Evolutionary conservation across 305 asterid genomes (phyloP).

Genomic region (Solanum hybrid): DNA sequence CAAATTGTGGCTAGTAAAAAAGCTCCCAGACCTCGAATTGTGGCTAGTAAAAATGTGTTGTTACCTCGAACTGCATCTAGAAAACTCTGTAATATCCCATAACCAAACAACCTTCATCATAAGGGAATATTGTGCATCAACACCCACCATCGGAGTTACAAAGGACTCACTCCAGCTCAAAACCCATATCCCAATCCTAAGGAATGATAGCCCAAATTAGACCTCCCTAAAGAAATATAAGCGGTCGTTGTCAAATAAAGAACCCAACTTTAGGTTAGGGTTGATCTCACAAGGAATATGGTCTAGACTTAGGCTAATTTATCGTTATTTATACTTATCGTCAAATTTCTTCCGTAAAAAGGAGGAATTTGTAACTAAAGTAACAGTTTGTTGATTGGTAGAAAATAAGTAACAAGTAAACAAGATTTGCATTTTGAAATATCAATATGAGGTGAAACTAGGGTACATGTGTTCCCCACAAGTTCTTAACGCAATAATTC

Average conservation of each 20-base stretch:
- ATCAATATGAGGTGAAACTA: neutral
- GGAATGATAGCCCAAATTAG: neutral
- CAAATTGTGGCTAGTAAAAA: neutral
- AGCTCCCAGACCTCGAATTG: neutral
- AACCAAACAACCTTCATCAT: neutral
- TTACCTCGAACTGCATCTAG: neutral
- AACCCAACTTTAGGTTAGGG: neutral
- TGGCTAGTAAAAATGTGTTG: neutral
- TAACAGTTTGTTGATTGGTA: neutral
- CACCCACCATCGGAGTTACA: neutral
- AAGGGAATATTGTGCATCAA: neutral
- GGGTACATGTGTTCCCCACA: neutral
- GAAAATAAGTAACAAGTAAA: neutral
- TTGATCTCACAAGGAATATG: neutral
- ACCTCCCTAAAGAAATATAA: neutral
- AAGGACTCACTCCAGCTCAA: neutral
- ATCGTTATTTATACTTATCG: too few relatives aligned
- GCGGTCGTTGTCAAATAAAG: neutral
- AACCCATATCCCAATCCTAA: neutral
- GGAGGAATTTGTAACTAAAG: neutral
- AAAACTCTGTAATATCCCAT: neutral
- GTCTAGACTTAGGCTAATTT: neutral
- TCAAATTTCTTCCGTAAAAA: neutral
- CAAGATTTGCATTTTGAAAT: neutral
- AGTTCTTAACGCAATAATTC: neutral